Base-by-base conservation (phyloP, 2,329 filamentous ascomycete species). In the Ilyonectria sp. region DNA sequence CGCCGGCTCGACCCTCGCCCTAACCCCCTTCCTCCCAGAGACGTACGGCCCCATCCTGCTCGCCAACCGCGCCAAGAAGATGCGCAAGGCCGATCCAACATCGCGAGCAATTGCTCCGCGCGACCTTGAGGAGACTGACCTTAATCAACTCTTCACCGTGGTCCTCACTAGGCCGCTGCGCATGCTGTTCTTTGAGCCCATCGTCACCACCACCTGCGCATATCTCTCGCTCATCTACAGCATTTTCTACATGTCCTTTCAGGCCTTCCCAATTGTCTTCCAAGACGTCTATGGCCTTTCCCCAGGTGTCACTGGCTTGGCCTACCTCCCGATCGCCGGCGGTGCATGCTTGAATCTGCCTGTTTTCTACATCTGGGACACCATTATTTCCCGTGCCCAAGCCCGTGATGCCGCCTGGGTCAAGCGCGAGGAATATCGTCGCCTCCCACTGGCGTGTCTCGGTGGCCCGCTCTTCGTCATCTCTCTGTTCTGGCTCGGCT, bases 221-320 rank as follows among this genome's bases (percentile, higher is more conserved):
- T 95, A 94, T 78, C 84, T 94, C 11, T 90, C 93, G 37, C 83
- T 95, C 31, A 86, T 90, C 37, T 95, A 94, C 76, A 87, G 83
- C 55, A 87, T 88, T 71, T 88, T 88, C 75, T 88, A 89, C 84
- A 93, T 95, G 81, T 94, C 90, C 76, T 94, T 95, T 73, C 90
- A 94, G 77, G 91, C 92, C 2, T 95, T 91, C 77, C 90, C 90
- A 1, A 85, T 91, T 67, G 92, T 94, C 69, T 95, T 93, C 78
- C 82, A 87, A 69, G 76, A 81, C 26, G 76, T 90, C 4, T 94
- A 94, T 78, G 82, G 83, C 33, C 88, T 94, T 67, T 88, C 85
- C 3, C 84, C 90, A 0, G 91, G 92, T 21, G 83, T 89, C 31
- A 87, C 89, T 35, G 92, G 92, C 1, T 84, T 94, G 2, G 84